A percentile compares a stretch with the other conserved stretches of the same genome.
Conservation (phyloP, 2,329 filamentous ascomycete species). For the Cryoendolithus antarcticus region DNA sequence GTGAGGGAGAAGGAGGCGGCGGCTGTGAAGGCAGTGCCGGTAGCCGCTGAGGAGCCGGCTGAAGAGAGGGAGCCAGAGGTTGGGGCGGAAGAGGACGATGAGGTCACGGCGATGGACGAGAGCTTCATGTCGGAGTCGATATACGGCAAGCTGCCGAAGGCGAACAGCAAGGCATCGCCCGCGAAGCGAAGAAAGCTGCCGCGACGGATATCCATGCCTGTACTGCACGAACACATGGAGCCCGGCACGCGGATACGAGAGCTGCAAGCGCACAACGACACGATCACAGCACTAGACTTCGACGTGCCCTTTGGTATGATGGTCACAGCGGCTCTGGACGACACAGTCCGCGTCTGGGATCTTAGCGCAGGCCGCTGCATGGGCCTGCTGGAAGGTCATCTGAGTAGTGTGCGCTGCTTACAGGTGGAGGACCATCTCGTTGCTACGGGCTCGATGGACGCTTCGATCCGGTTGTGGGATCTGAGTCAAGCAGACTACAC, state of each 20-base stretch:
- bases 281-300: constrained; percentile 72
- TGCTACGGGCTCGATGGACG: constrained; percentile 88
- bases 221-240: constrained; percentile 49
- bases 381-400: constrained; percentile 81
- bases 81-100: constrained; percentile 30
- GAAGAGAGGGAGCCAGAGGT: constrained; percentile 1
- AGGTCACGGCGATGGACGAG: constrained; percentile 33
- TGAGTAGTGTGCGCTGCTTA: constrained; percentile 80
- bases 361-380: constrained; percentile 87
- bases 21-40: constrained; percentile 12
- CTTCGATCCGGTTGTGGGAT: constrained; percentile 91
- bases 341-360: constrained; percentile 93
- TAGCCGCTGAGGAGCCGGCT: constrained; percentile 12
- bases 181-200: constrained; percentile 30
- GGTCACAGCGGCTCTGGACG: constrained; percentile 83
- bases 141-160: constrained; percentile 68
- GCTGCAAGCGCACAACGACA: constrained; percentile 74
- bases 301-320: constrained; percentile 94
- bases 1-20: constrained; percentile 30
- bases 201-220: constrained; percentile 69
- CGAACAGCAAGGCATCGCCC: constrained; percentile 11
- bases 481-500: constrained; percentile 78
- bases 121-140: constrained; percentile 97
- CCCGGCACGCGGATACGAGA: constrained; percentile 59
- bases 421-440: constrained; percentile 95